Conservation (phyloP, 768 basidiomycete species). For the Suillus spraguei region DNA sequence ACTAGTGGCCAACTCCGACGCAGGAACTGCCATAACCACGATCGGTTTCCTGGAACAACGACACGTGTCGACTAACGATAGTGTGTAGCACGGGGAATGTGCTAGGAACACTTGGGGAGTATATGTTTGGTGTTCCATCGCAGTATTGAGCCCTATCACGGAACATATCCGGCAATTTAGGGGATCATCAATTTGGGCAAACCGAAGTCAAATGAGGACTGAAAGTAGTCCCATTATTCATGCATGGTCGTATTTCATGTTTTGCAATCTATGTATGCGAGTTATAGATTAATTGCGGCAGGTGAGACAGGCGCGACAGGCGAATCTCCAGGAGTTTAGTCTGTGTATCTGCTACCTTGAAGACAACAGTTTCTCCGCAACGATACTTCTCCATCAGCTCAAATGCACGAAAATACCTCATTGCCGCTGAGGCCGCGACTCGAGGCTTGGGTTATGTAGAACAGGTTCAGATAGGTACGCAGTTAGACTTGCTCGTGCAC, state of each 20-base stretch:
- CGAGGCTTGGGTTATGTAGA: too few species aligned
- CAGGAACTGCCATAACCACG: neutral
- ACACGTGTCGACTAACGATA: neutral
- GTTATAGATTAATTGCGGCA: neutral
- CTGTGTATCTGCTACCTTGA: neutral
- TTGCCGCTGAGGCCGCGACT: too few species aligned
- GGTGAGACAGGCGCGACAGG: neutral
- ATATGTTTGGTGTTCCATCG: neutral
- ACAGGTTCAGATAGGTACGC: too few species aligned
- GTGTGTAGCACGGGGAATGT: neutral
- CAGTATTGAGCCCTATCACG: too few species aligned
- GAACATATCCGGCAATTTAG: neutral
- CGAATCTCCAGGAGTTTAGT: neutral
- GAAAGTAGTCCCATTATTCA: neutral
- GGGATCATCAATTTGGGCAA: neutral
- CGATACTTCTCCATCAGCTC: neutral
- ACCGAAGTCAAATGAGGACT: neutral
- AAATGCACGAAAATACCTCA: neutral
- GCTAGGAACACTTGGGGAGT: neutral
- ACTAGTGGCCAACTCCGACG: neutral
- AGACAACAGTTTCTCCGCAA: neutral
- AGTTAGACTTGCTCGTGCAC: slow-evolving; percentile 1
- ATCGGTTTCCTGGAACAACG: neutral
- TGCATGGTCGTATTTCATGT: neutral
- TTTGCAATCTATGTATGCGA: neutral